These are phyloP conservation scores for Fabrea salina DNA, from an alignment of 169 alveolate species.

Conservation along the genomic window DNA sequence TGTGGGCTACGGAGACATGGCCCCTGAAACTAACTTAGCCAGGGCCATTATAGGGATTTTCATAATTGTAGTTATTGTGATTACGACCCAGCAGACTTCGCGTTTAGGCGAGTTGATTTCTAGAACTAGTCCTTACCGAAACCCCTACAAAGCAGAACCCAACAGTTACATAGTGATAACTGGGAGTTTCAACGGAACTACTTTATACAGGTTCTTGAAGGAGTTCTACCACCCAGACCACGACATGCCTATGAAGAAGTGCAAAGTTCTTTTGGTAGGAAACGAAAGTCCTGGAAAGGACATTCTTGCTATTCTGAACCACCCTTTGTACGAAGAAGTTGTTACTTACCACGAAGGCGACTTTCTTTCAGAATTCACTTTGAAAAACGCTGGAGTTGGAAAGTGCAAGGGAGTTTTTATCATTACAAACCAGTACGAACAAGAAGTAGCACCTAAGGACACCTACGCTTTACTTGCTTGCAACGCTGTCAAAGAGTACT, in stretches of 20 bases:
- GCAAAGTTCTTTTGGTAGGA: conserved; percentile 43
- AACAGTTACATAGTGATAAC: conserved; percentile 47
- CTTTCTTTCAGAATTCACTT: conserved; percentile 35
- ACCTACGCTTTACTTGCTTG: conserved; percentile 47
- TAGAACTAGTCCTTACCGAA: conserved; percentile 26
- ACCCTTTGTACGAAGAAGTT: conserved; percentile 43
- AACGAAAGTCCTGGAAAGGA: conserved; percentile 42
- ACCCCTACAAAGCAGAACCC: conserved; percentile 33
- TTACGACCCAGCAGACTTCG: conserved; percentile 42
- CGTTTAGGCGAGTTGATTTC: conserved; percentile 44
- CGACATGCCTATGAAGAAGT: conserved; percentile 37
- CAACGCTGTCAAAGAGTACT: conserved; percentile 41
- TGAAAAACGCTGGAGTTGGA: conserved; percentile 39
- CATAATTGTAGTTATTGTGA: conserved; percentile 46
- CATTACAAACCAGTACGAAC: conserved; percentile 45
- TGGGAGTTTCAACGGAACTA: conserved; percentile 35
- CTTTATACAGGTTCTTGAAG: conserved; percentile 42
- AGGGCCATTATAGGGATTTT: conserved; percentile 49
- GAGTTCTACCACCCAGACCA: conserved; percentile 65
- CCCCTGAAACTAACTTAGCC: conserved; percentile 40
- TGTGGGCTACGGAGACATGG: conserved; percentile 61
- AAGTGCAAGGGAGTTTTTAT: conserved; percentile 51
- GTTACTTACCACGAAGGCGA: conserved; percentile 42
- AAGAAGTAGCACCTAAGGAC: conserved; percentile 26
- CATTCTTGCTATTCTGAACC: conserved; percentile 31